Conservation (phyloP, 2,329 filamentous ascomycete genomes). For the Fusarium musae region DNA sequence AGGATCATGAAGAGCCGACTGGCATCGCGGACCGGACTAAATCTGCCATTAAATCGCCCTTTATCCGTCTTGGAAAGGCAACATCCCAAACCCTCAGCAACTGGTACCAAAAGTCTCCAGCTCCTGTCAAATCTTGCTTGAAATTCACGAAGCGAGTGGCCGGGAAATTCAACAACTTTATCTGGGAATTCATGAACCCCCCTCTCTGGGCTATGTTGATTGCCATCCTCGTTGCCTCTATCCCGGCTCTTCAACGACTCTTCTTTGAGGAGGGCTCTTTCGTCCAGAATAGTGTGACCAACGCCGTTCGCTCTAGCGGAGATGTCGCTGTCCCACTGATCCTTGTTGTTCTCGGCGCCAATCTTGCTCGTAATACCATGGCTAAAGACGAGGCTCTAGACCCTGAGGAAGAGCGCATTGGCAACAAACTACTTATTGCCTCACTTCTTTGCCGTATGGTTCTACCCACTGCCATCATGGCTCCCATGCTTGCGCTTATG, state of each 20-base stretch:
- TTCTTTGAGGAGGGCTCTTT: conserved; percentile 94
- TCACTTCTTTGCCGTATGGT: conserved; percentile 91
- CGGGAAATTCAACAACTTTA: conserved; percentile 67
- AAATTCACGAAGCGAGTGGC: conserved; percentile 48
- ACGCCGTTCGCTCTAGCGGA: conserved; percentile 84
- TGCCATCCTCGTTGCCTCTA: conserved; percentile 89
- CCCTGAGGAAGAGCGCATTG: conserved; percentile 74
- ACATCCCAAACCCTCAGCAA: conserved; percentile 39
- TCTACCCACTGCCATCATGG: conserved; percentile 90
- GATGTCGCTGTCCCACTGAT: conserved; percentile 95
- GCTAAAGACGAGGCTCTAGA: conserved; percentile 72
- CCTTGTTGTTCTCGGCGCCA: conserved; percentile 92
- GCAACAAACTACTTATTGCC: conserved; percentile 83
- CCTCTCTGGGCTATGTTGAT: conserved; percentile 96
- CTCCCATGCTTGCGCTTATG: conserved; percentile 83
- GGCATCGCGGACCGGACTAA: conserved; percentile 55
- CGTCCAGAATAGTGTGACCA: conserved; percentile 90
- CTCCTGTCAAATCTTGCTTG: conserved; percentile 52
- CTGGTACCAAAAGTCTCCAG: conserved; percentile 54
- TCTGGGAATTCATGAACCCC: conserved; percentile 98
- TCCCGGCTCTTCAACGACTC: conserved; percentile 81
- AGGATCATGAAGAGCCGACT: conserved; percentile 52
- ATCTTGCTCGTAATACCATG: conserved; percentile 91
- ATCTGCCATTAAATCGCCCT: conserved; percentile 47
- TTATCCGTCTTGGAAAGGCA: conserved; percentile 36